Percentiles rank a stretch among this genome's conserved stretches.
These are phyloP conservation scores for Vigna unguiculata DNA, from an alignment of 306 rosid species.

Conservation along the genomic window DNA sequence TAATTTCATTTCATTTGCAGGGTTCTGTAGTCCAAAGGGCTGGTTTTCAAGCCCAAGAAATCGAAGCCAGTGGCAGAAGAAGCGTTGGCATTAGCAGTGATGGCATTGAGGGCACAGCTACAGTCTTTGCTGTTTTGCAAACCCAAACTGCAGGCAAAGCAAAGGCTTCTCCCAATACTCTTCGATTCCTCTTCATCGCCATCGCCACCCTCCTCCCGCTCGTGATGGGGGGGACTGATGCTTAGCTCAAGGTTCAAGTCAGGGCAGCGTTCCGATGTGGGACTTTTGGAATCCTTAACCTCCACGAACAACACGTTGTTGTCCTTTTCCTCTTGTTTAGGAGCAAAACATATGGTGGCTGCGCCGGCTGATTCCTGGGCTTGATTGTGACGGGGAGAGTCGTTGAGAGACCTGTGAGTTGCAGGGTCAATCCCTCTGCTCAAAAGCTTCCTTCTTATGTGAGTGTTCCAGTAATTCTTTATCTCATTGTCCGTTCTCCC, in stretches of 20 bases:
- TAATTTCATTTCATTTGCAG: constrained; percentile 54
- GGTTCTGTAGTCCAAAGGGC: constrained; percentile 73
- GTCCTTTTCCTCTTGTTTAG: constrained; percentile 21
- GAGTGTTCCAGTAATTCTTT: constrained; percentile 93
- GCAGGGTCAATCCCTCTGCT: constrained; percentile 86
- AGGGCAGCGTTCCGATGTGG: constrained; percentile 53
- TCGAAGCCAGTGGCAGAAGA: constrained; percentile 53
- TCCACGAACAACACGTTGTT: neutral
- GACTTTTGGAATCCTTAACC: constrained; percentile 28
- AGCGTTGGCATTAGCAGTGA: constrained; percentile 26
- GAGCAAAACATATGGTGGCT: constrained; percentile 56
- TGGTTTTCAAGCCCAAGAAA: constrained; percentile 67
- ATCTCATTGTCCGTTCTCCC: constrained; percentile 94
- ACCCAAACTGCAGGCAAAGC: constrained; percentile 48
- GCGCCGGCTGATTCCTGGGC: neutral
- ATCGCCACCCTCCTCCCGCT: no score
- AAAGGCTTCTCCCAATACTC: constrained; percentile 20
- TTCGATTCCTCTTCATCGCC: no score
- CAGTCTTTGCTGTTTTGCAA: constrained; percentile 45
- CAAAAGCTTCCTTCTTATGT: constrained; percentile 85
- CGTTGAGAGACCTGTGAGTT: constrained; percentile 72
- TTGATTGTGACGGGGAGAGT: constrained; percentile 32
- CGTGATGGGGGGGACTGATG: constrained; percentile 72
- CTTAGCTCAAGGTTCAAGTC: constrained; percentile 85
- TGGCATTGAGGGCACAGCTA: constrained; percentile 46